These are phyloP conservation scores for Wolfiporia cocos DNA, from an alignment of 1,284 basidiomycete genomes.

Conservation along the genomic window DNA sequence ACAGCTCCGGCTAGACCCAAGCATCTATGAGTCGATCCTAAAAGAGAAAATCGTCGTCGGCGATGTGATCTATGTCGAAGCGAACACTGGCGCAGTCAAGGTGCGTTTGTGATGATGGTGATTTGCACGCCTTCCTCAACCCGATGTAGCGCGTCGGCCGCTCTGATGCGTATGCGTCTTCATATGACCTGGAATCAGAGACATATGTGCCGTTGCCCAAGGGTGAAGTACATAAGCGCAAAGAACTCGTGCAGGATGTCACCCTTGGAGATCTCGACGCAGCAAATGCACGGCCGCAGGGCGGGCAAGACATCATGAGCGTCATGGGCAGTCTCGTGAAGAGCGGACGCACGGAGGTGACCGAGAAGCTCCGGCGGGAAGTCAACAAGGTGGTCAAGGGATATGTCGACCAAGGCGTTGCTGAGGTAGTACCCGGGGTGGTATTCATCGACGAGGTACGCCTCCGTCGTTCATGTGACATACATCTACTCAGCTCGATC, in stretches of 20 bases:
- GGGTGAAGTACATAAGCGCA: conserved; percentile 96
- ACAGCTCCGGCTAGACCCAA: conserved; percentile 91
- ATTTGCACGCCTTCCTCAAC: background rate
- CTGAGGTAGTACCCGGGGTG: conserved; percentile 95
- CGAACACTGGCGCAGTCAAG: conserved; percentile 94
- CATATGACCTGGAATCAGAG: conserved; percentile 97
- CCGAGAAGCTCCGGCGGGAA: conserved; percentile 92
- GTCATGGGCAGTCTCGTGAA: conserved; percentile 98
- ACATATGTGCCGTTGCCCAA: conserved; percentile 98
- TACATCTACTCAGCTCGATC: background rate
- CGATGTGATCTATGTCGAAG: conserved; percentile 96
- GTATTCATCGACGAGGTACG: conserved; percentile 96
- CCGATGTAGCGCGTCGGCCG: conserved; percentile 78
- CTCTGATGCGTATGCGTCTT: conserved; percentile 97
- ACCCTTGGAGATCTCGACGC: conserved; percentile 96
- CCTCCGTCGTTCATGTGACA: background rate
- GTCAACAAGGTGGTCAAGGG: conserved; percentile 98
- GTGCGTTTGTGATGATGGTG: conserved; percentile 32
- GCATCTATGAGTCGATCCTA: conserved; percentile 94
- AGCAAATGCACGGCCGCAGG: conserved; percentile 92
- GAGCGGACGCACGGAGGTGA: conserved; percentile 92
- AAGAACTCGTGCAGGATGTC: conserved; percentile 97
- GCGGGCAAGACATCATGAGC: conserved; percentile 98
- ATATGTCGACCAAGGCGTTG: conserved; percentile 97
- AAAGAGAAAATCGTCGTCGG: conserved; percentile 97